Conservation (phyloP, 305 asterid genomes). For the Caryopteris hybrid region DNA sequence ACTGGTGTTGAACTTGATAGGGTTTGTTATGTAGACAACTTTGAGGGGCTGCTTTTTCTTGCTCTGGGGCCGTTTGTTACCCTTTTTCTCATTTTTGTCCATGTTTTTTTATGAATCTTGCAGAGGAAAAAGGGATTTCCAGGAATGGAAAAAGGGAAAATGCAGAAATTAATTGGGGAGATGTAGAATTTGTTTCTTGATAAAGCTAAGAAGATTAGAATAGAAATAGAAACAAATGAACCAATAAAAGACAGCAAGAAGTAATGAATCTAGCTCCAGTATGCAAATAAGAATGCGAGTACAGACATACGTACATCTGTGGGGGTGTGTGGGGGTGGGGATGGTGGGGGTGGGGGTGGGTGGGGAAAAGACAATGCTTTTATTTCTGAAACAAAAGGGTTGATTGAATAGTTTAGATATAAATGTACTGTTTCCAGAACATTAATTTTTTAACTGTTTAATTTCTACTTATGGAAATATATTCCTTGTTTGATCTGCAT, state of each 20-base stretch:
- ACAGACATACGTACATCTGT: background rate
- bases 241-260: conserved; percentile 14
- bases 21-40: conserved; percentile 68
- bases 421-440: too few species aligned
- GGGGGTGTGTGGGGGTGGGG: too few species aligned
- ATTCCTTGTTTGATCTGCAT: too few species aligned
- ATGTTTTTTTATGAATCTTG: conserved; percentile 11
- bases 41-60: conserved; percentile 42
- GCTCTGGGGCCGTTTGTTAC: conserved; percentile 17
- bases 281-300: background rate
- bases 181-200: background rate
- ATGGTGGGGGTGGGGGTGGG: too few species aligned
- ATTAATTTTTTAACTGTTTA: too few species aligned
- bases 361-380: too few species aligned
- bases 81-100: conserved; percentile 39
- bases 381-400: too few species aligned
- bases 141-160: background rate
- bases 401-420: too few species aligned
- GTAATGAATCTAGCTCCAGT: background rate
- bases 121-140: too few species aligned
- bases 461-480: too few species aligned
- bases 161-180: background rate
- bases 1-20: conserved; percentile 56
- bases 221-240: background rate
- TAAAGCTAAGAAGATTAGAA: background rate